Conservation (phyloP, 805 yeast genomes). For the Cyberlindnera mycetangii region DNA sequence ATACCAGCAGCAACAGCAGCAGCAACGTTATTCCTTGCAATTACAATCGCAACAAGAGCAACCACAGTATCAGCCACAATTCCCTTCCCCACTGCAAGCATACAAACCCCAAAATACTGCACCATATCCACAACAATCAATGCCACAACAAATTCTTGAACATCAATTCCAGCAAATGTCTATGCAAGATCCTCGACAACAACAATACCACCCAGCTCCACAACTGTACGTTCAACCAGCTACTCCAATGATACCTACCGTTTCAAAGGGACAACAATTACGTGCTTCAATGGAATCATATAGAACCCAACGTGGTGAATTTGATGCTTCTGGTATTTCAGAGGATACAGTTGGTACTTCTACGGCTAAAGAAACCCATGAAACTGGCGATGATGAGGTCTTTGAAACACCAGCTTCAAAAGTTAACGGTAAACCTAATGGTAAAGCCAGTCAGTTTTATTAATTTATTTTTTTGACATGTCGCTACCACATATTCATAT, state of each 20-base stretch:
- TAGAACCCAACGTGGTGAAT: constrained; percentile 4
- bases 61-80: not conserved
- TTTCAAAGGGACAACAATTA: not conserved
- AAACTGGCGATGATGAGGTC: constrained; percentile 12
- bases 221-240: constrained; percentile 18
- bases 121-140: constrained; percentile 11
- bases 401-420: not conserved
- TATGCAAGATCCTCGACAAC: constrained; percentile 4
- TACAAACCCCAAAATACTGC: constrained; percentile 3
- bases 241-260: constrained; percentile 9
- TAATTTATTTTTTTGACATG: not conserved
- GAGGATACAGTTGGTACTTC: constrained; percentile 21
- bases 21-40: constrained; percentile 11
- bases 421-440: constrained; percentile 33
- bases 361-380: constrained; percentile 27
- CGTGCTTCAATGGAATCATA: constrained; percentile 13
- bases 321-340: constrained; percentile 23
- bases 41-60: constrained; percentile 15
- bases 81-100: constrained; percentile 2
- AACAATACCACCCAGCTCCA: constrained; percentile 9
- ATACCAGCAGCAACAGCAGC: constrained; percentile 9
- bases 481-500: too few relatives aligned
- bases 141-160: constrained; percentile 14
- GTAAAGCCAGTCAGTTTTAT: constrained; percentile 1
- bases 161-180: constrained; percentile 9